Percentiles rank a stretch among this genome's conserved stretches.
These are phyloP conservation scores for Betula pendula DNA, from an alignment of 306 rosid genomes.

Conservation along the genomic window DNA sequence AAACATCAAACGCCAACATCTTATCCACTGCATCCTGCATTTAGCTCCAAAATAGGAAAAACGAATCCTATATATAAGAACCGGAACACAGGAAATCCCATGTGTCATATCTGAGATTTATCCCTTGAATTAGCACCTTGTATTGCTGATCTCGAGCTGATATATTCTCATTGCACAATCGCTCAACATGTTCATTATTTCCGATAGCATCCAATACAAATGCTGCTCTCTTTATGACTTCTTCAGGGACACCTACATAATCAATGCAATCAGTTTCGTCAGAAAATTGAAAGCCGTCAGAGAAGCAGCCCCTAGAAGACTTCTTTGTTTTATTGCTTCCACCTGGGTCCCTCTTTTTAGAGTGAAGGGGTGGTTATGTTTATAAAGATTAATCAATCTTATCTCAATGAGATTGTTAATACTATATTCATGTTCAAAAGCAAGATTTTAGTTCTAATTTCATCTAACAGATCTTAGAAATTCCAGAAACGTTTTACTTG, in stretches of 20 bases:
- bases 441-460: not conserved
- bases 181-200: conserved; percentile 53
- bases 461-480: too few species aligned
- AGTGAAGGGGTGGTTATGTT: not conserved
- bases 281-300: not conserved
- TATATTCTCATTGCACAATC: conserved; percentile 59
- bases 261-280: conserved; percentile 6
- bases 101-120: conserved; percentile 22
- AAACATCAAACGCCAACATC: conserved; percentile 67
- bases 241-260: conserved; percentile 70
- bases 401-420: not conserved
- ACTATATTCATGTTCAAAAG: not conserved
- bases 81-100: conserved; percentile 17
- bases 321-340: not conserved
- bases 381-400: not conserved
- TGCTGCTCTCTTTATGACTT: conserved; percentile 77
- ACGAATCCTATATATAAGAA: not conserved
- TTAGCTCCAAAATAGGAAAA: not conserved
- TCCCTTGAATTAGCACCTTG: conserved; percentile 50
- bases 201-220: conserved; percentile 65
- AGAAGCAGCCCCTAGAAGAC: conserved; percentile 2
- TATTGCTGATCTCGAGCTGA: conserved; percentile 60
- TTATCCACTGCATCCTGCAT: conserved; percentile 71
- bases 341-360: not conserved
- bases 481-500: not conserved